These are phyloP conservation scores for Aspergillus sp. DNA, from an alignment of 2,329 filamentous ascomycete species.

Conservation along the genomic window DNA sequence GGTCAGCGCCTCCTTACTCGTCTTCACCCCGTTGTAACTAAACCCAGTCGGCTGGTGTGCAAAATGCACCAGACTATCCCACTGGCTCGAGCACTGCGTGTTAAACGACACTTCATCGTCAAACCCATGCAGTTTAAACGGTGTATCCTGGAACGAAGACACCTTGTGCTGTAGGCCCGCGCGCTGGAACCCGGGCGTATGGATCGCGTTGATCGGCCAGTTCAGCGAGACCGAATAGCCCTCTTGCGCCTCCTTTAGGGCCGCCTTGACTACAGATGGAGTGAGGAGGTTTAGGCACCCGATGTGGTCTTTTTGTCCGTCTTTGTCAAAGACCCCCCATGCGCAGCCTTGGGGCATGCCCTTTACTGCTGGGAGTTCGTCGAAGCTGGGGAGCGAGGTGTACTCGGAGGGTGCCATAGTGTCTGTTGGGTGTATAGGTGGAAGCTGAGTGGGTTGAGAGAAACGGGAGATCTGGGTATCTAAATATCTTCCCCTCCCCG, in stretches of 20 bases:
- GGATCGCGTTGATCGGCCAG: conserved; percentile 31
- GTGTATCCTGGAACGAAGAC: conserved; percentile 25
- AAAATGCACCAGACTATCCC: conserved; percentile 44
- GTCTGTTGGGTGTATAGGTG: too few species aligned
- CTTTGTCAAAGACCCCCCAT: conserved; percentile 43
- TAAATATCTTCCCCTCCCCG: too few species aligned
- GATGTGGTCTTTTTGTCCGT: conserved; percentile 45
- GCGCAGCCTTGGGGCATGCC: conserved; percentile 44
- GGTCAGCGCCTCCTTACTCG: conserved; percentile 24
- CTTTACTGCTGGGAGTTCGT: conserved; percentile 41
- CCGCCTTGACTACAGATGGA: conserved; percentile 42
- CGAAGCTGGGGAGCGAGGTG: conserved; percentile 33
- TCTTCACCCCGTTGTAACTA: conserved; percentile 33
- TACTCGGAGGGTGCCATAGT: not conserved
- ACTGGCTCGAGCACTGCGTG: conserved; percentile 48
- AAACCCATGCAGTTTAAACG: conserved; percentile 38
- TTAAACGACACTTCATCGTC: conserved; percentile 49
- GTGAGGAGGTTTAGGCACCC: conserved; percentile 50
- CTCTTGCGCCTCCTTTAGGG: conserved; percentile 42
- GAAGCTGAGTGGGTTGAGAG: too few species aligned
- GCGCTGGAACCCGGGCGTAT: conserved; percentile 38
- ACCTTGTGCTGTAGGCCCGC: conserved; percentile 31
- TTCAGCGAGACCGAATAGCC: conserved; percentile 46
- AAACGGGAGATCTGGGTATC: too few species aligned
- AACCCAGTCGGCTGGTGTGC: conserved; percentile 23